Conservation (phyloP, 2,329 filamentous ascomycete genomes). For the Didymella sp. region DNA sequence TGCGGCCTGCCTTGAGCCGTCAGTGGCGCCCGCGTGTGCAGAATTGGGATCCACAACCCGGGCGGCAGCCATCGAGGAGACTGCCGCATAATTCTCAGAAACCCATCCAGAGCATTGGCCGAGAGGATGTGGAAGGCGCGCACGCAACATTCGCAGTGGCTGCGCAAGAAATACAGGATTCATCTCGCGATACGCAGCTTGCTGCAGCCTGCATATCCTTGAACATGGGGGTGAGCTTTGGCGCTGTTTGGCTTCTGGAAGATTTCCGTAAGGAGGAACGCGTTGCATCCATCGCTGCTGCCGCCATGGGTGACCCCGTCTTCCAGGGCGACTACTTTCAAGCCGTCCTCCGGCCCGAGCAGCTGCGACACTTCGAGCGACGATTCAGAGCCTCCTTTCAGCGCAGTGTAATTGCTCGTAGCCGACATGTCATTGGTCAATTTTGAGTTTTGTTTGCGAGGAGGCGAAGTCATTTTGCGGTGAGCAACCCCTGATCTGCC, state of each 20-base stretch:
- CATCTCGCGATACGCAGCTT: conserved; percentile 15
- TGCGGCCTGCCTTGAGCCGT: conserved; percentile 43
- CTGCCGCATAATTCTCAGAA: conserved; percentile 14
- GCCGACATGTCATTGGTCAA: conserved; percentile 24
- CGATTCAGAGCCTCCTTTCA: conserved; percentile 17
- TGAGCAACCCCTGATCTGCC: conserved; percentile 36
- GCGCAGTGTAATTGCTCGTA: conserved; percentile 21
- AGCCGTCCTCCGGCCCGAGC: conserved; percentile 30
- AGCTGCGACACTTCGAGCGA: conserved; percentile 24
- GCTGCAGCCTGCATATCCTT: conserved; percentile 26
- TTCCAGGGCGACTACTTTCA: conserved; percentile 31
- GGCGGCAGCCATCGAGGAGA: conserved; percentile 11
- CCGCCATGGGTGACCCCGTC: conserved; percentile 25
- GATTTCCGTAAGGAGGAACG: conserved; percentile 36
- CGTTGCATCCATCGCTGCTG: conserved; percentile 28
- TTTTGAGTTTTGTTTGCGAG: conserved; percentile 12
- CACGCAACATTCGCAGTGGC: conserved; percentile 4
- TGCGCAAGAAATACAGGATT: conserved; percentile 6
- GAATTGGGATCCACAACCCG: conserved; percentile 33
- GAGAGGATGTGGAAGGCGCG: conserved; percentile 7
- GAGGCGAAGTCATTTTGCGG: conserved; percentile 20
- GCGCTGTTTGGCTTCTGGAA: conserved; percentile 34
- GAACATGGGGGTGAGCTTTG: conserved; percentile 20
- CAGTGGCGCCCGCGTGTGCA: conserved; percentile 42
- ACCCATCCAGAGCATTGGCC: conserved; percentile 8